Percentiles rank a stretch among this genome's conserved stretches.
Evolutionary conservation across 306 rosid species (phyloP).

Genomic region (Ochetophila trinervis): DNA sequence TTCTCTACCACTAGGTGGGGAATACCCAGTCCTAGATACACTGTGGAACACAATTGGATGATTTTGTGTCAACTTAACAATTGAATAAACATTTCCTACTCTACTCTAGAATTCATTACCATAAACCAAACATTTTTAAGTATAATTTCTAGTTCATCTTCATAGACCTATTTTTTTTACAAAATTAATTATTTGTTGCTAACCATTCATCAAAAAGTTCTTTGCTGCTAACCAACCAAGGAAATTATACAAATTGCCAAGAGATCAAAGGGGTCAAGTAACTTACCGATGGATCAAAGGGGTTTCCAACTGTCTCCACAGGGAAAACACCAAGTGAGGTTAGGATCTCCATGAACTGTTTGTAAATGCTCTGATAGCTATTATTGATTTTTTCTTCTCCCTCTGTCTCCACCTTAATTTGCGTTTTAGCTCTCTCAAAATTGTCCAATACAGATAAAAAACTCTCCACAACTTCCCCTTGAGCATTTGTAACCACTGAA

Average conservation of each 20-base stretch:
- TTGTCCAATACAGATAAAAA: slow-evolving; percentile 78
- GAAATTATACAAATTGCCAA: no score
- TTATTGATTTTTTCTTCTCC: slow-evolving; percentile 85
- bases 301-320: slow-evolving; percentile 76
- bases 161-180: background rate
- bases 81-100: no score
- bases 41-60: no score
- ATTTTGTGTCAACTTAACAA: no score
- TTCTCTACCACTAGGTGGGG: no score
- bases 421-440: slow-evolving; percentile 92
- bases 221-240: background rate
- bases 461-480: slow-evolving; percentile 89
- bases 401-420: slow-evolving; percentile 85
- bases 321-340: slow-evolving; percentile 72
- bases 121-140: no score
- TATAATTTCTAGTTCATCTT: background rate
- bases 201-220: no score
- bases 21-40: no score
- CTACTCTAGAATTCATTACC: no score
- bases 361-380: slow-evolving; percentile 90
- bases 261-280: slow-evolving; percentile 10
- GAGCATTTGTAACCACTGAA: slow-evolving; percentile 79
- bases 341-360: slow-evolving; percentile 78
- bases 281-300: slow-evolving; percentile 95
- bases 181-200: background rate